These are phyloP conservation scores for Erigeron philadelphicus DNA, from an alignment of 140 eudicot genomes.

Conservation along the genomic window DNA sequence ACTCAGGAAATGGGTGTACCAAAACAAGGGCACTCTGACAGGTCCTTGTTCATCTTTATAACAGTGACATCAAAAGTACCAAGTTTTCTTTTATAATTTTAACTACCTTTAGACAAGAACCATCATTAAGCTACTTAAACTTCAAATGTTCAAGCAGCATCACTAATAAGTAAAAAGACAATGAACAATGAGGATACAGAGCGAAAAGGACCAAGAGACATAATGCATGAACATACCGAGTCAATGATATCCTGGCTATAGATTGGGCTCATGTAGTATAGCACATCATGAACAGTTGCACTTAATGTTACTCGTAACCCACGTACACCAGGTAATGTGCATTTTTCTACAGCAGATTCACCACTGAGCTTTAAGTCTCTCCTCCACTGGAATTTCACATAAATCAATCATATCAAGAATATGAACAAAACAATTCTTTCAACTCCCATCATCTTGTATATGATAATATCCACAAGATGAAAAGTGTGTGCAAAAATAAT, in stretches of 20 bases:
- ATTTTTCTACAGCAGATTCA: conserved; percentile 86
- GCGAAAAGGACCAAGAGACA: not conserved
- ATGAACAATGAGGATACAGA: not conserved
- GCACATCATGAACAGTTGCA: conserved; percentile 96
- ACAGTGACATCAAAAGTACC: too few species aligned
- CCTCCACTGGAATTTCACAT: conserved; percentile 66
- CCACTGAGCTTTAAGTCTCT: conserved; percentile 86
- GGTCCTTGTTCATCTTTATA: too few species aligned
- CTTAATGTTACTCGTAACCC: conserved; percentile 82
- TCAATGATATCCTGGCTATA: conserved; percentile 92
- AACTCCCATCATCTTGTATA: conserved; percentile 3
- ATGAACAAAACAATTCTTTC: not conserved
- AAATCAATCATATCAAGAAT: conserved; percentile 7
- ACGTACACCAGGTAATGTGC: conserved; percentile 86
- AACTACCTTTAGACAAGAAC: not conserved
- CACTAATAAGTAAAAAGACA: not conserved
- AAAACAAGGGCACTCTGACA: too few species aligned
- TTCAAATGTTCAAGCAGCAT: not conserved
- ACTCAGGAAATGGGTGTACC: too few species aligned
- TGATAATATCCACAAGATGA: not conserved
- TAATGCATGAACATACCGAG: conserved; percentile 47
- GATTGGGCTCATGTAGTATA: conserved; percentile 98
- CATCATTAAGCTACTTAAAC: not conserved
- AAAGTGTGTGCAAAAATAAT: not conserved
- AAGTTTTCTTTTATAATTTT: too few species aligned